Conservation (phyloP, 495 filamentous ascomycete species). For the Hypoxylon perforatum region DNA sequence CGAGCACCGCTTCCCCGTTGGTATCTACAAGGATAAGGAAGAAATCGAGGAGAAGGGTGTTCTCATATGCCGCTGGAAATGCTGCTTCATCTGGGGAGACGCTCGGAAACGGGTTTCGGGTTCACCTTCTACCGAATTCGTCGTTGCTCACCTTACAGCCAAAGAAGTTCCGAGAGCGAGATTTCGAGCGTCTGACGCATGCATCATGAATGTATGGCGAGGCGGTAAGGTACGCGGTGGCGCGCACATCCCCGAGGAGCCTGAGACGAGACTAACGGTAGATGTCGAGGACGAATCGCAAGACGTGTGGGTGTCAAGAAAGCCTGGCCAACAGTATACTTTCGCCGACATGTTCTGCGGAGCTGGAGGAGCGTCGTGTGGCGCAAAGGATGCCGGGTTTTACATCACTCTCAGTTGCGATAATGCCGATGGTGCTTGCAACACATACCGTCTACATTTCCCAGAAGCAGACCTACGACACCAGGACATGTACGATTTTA, state of each 20-base stretch:
- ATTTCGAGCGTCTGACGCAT: conserved; percentile 27
- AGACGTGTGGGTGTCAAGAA: conserved; percentile 21
- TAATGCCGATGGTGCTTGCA: conserved; percentile 61
- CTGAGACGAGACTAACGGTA: conserved; percentile 17
- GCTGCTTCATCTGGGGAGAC: conserved; percentile 38
- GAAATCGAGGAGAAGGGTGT: conserved; percentile 44
- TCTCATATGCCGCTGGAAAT: conserved; percentile 55
- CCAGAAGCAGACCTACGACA: conserved; percentile 53
- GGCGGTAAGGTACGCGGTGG: conserved; percentile 53
- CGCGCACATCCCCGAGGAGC: conserved; percentile 30
- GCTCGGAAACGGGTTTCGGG: conserved; percentile 15
- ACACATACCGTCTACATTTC: conserved; percentile 72
- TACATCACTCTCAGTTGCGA: conserved; percentile 72
- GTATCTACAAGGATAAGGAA: conserved; percentile 20
- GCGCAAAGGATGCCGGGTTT: conserved; percentile 72
- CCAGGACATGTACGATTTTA: conserved; percentile 62
- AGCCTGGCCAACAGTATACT: conserved; percentile 62
- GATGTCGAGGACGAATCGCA: conserved; percentile 16
- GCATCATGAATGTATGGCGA: conserved; percentile 50
- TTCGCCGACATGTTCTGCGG: conserved; percentile 82
- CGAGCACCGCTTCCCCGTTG: conserved; percentile 43
- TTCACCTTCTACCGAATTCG: conserved; percentile 48
- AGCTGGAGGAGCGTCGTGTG: conserved; percentile 78
- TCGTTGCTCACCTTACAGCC: conserved; percentile 37
- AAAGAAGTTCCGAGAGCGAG: conserved; percentile 41